Evolutionary conservation across 805 yeast genomes (phyloP).

Genomic region (Candida sonorensis): DNA sequence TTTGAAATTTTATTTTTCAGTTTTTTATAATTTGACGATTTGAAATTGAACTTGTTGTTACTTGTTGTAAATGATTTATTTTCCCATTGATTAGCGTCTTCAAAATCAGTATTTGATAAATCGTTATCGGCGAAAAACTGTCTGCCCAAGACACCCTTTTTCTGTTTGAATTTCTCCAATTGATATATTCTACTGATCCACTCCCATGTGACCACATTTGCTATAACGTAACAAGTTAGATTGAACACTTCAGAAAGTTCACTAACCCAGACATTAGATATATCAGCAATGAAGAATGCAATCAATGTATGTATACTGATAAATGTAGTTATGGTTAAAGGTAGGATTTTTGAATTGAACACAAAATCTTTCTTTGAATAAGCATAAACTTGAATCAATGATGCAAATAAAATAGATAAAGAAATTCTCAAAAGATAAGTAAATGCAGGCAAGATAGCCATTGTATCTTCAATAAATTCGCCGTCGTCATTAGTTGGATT

Average conservation of each 20-base stretch:
- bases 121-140: constrained; percentile 60
- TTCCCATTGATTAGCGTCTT: not conserved
- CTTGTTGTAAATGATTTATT: not conserved
- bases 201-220: constrained; percentile 78
- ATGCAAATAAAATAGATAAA: constrained; percentile 60
- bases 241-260: constrained; percentile 69
- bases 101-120: too few species aligned
- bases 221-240: constrained; percentile 61
- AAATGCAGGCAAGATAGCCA: constrained; percentile 64
- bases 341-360: constrained; percentile 40
- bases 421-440: constrained; percentile 69
- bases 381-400: constrained; percentile 50
- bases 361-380: constrained; percentile 46
- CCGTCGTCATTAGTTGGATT: constrained; percentile 17
- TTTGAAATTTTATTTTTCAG: constrained; percentile 39
- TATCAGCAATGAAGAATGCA: constrained; percentile 70
- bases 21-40: constrained; percentile 5
- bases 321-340: constrained; percentile 50
- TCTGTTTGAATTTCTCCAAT: constrained; percentile 52
- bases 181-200: constrained; percentile 67
- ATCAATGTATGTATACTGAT: constrained; percentile 54
- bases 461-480: constrained; percentile 32
- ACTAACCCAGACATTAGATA: constrained; percentile 68
- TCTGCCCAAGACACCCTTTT: constrained; percentile 69
- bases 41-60: constrained; percentile 8